Base-by-base conservation (phyloP, 2,329 filamentous ascomycete genomes). In the Fusarium heterosporum region DNA sequence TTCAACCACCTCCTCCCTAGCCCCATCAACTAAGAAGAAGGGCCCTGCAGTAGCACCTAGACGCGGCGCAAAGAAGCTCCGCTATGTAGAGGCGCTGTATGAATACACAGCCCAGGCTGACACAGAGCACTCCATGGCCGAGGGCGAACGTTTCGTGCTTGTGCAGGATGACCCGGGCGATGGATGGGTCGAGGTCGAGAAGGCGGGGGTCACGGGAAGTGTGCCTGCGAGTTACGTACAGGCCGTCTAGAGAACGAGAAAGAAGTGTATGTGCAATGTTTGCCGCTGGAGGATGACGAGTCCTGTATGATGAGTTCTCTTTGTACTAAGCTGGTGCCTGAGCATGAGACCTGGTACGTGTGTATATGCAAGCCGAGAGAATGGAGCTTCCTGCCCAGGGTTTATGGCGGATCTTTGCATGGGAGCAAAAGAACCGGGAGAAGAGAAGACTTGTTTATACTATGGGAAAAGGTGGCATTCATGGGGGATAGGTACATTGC, bases 111-210 rank as follows among this genome's bases (percentile, higher is more conserved):
- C 95, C 17, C 90, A 93, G 72, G 93, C 89, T 69, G 93, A 96
- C 8, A 87, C 88, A 9, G 96, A 99, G 79, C 93, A 95, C 78
- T 93, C 85, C 73, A 99, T 99, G 93, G 77, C 78, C 1, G 95
- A 97, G 78, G 96, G 96, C 1, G 96, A 99, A 79, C 87, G 89
- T 50, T 96, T 99, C 73, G 93, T 99, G 38, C 83, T 99, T 30
- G 89, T 97, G 63, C 93, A 90, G 73, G 89, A 92, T 56, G 95
- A 98, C 75, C 86, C 89, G 0, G 96, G 96, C 2, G 96, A 98
- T 80, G 96, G 96, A 1, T 99, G 96, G 96, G 93, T 90, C 28
- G 96, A 98, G 81, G 96, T 99, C 17, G 96, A 98, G 81, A 93
- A 93, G 78, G 93, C 93, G 17, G 94, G 94, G 2, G 83, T 89